Base-by-base conservation (phyloP, 768 basidiomycete species). In the Hortiboletus flavorubellus region DNA sequence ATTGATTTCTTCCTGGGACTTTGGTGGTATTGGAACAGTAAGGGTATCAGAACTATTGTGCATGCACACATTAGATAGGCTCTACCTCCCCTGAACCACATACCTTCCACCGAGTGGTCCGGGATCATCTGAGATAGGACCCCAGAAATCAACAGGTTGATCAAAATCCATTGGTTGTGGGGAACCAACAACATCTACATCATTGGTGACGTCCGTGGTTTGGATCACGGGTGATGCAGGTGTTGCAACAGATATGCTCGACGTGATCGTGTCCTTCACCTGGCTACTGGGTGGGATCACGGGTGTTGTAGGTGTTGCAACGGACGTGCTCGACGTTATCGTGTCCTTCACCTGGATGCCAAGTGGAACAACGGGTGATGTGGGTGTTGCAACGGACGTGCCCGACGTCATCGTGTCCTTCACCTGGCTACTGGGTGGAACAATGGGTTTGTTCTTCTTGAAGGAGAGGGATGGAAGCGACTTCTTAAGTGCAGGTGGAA, bases 381-480 rank as follows among this genome's bases (percentile, higher is more conserved):
- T 8, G 29, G 60, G 62, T 23, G 55, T 49, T 33, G 51, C 21
- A 8, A 39, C 14, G 7, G 46, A 21, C 11, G 47, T 30, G 34
- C 40, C 49, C 8, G 60, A 40, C 10, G 10, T 15, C 3, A 41
- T 46, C 26, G 35, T 31, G 4, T 67, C 69, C 30, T 60, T 66
- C 14, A n/a, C 50, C 38, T 60, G 64, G 14, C 15, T 41, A 41
- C 15, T 16, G 21, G 51, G 34, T 16, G 50, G 40, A 38, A 50
- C n/a, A 30, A 59, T 41, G 6, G 66, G 57, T 47, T 64, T 71
- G 23, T 51, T 71, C 61, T 80, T 82, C 64, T 77, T 81, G 62
- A 82, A 80, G 31, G 68, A 74, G 10, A 80, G 67, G n/a, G 64
- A 49, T 45, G 64, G 59, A 41, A 74, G 50, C 10, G 65, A 49